Evolutionary conservation across 805 yeast genomes (phyloP).

Genomic region (Sugiyamaella floridensis): DNA sequence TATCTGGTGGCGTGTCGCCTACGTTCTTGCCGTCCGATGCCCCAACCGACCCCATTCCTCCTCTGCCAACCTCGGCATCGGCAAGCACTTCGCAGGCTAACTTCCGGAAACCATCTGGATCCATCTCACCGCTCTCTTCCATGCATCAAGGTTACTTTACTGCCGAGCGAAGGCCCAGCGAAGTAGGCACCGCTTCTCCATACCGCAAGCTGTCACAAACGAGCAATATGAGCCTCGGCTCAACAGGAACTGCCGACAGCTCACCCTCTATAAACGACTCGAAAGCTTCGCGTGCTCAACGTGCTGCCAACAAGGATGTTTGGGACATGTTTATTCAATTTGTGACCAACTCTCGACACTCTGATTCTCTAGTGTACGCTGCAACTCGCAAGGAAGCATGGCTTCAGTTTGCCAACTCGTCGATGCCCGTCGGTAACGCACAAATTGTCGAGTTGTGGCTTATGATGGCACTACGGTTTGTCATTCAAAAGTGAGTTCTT

Average conservation of each 20-base stretch:
- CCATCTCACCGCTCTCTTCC: not conserved
- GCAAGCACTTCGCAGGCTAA: not conserved
- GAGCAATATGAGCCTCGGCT: not conserved
- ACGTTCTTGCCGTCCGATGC: not conserved
- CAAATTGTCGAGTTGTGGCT: slow-evolving; percentile 29
- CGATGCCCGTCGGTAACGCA: slow-evolving; percentile 8
- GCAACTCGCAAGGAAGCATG: slow-evolving; percentile 28
- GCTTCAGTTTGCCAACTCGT: slow-evolving; percentile 22
- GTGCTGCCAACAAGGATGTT: slow-evolving; percentile 1
- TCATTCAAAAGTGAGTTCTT: slow-evolving; percentile 18
- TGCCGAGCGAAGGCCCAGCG: not conserved
- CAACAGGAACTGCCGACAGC: not conserved
- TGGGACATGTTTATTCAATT: slow-evolving; percentile 18
- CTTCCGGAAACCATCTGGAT: not conserved
- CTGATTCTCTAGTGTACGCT: slow-evolving; percentile 24
- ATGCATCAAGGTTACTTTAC: not conserved
- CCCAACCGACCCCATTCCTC: not conserved
- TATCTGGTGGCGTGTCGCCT: not conserved
- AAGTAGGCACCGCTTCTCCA: not conserved
- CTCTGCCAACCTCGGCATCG: not conserved
- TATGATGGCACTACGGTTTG: slow-evolving; percentile 26
- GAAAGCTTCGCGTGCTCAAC: not conserved
- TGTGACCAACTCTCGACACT: slow-evolving; percentile 15
- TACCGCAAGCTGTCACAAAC: slow-evolving; percentile 1
- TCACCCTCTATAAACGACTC: not conserved